Evolutionary conservation across 176 grass and related monocot species (phyloP), one percentile per base, ranked within the genome.

Genomic region (Areca catechu): DNA sequence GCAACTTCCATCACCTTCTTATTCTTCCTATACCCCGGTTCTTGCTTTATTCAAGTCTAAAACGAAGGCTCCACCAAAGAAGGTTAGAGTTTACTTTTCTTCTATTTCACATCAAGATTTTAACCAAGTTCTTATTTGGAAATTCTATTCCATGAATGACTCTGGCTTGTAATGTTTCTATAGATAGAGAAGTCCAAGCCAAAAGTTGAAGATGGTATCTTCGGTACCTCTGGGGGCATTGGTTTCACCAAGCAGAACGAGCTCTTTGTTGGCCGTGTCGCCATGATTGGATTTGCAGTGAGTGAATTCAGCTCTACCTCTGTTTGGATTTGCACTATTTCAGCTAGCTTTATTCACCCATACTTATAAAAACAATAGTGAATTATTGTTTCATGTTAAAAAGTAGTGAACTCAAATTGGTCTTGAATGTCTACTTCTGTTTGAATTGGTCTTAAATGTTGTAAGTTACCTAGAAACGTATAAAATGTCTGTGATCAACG

Each of bases 241-340:
- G 94, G 94, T 16, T 98, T 98, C 79, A 98, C 94, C 61, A 98
- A 98, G 72, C 77, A 98, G 84, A 98, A 98, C 67, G 94, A 98
- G 88, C 84, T 98, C 48, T 98, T 98, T 49, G 94, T 98, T 18
- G 94, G 94, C 37, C 83, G 94, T 27, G 94, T 98, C 15, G 94
- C 94, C 9, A 98, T 98, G 94, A 76, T 98, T 73, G 94, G 94
- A 6, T 98, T 98, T 52, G 94, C 94, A 16, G 94, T 98, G 59
- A 89, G 94, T 92, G 51, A 3, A 60, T 54, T 63, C 30, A 37
- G 30, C 12, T 37, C 30, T 37, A 37, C 30, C 12, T 37, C 0
- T 37, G 7, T 7, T 37, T 37, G 30, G 2, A 37, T 10, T 10
- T 37, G 30, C 1, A 10, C 30, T 37, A 37, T 37, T 37, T 10